Percentiles rank a stretch among this genome's conserved stretches.
phyloP scores from a whole-genome alignment of 208 protist genomes.

The Polymyxa betae region DNA sequence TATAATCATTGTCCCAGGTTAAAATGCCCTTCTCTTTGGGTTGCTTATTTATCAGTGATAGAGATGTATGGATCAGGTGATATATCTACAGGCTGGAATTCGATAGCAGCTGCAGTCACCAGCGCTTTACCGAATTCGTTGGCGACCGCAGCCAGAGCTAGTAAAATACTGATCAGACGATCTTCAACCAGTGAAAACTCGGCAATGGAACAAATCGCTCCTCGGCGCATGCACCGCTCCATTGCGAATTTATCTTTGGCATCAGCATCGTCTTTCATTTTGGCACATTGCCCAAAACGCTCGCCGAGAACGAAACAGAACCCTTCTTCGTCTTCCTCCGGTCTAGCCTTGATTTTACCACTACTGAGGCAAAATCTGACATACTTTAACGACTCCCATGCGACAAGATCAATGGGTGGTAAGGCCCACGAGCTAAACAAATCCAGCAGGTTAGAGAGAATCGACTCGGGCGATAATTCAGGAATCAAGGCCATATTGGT shows the following conservation, averaged over 20 bases:
- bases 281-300: not conserved
- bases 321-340: not conserved
- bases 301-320: not conserved
- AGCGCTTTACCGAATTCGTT: not conserved
- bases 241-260: not conserved
- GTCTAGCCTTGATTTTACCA: not conserved
- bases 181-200: not conserved
- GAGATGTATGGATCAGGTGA: too few species aligned
- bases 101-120: too few species aligned
- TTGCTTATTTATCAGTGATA: too few species aligned
- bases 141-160: not conserved
- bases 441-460: not conserved
- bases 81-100: too few species aligned
- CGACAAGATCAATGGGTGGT: not conserved
- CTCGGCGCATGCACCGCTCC: not conserved
- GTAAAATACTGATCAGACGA: not conserved
- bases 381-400: not conserved
- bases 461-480: not conserved
- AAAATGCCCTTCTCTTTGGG: too few species aligned
- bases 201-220: not conserved
- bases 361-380: not conserved
- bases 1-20: too few species aligned
- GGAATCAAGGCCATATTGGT: not conserved
- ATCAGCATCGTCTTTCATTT: not conserved
- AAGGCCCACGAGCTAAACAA: not conserved